Conservation (phyloP, 129 eudicot genomes). For the Solidago caesia region DNA sequence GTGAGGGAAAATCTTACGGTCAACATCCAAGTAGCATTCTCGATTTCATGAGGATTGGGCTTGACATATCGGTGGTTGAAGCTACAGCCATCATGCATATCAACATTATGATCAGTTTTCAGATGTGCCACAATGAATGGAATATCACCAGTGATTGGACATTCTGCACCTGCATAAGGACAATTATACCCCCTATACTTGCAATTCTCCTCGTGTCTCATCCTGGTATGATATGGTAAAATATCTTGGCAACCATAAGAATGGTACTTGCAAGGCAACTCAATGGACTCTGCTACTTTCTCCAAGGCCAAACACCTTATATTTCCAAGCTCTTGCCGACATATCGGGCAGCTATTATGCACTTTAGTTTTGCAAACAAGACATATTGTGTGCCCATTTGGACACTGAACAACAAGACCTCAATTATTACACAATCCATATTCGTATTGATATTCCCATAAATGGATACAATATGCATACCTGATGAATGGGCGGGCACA, state of each 20-base stretch:
- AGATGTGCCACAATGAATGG: constrained; percentile 53
- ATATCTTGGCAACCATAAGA: constrained; percentile 54
- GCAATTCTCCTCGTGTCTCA: constrained; percentile 51
- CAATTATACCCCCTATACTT: constrained; percentile 55
- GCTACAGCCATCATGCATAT: constrained; percentile 56
- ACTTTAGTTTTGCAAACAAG: constrained; percentile 52
- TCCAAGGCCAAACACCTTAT: constrained; percentile 68
- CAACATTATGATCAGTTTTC: constrained; percentile 51
- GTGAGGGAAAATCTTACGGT: constrained; percentile 43
- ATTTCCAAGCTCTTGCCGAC: constrained; percentile 57
- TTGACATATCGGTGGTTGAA: constrained; percentile 65
- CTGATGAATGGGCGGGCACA: constrained; percentile 78
- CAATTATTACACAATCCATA: background rate
- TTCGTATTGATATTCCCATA: background rate
- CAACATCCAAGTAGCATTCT: constrained; percentile 69
- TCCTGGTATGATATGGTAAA: constrained; percentile 42
- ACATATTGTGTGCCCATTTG: constrained; percentile 65
- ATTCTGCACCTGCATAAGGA: constrained; percentile 67
- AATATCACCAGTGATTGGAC: constrained; percentile 51
- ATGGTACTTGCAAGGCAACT: constrained; percentile 60
- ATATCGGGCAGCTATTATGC: constrained; percentile 51
- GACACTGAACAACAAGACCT: constrained; percentile 37
- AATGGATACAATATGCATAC: constrained; percentile 19
- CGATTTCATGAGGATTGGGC: constrained; percentile 60
- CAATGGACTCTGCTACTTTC: constrained; percentile 59